Conservation (phyloP, 306 rosid species). For the Cicer pinnatifidum region DNA sequence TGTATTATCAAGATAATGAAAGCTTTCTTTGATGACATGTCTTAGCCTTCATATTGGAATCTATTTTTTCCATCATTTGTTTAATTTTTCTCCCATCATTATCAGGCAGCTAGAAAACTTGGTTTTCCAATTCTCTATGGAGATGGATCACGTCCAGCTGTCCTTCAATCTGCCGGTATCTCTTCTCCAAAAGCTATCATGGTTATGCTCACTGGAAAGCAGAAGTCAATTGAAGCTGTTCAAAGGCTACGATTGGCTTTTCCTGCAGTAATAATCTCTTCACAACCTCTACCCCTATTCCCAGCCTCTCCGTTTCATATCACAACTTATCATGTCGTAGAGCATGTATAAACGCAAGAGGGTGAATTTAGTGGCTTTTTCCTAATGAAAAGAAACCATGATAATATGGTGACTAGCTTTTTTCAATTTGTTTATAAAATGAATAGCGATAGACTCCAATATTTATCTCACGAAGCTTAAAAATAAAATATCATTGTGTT, state of each 20-base stretch:
- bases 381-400: slow-evolving; percentile 31
- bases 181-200: slow-evolving; percentile 91
- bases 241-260: slow-evolving; percentile 79
- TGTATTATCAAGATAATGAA: slow-evolving; percentile 37
- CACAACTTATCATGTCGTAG: slow-evolving; percentile 16
- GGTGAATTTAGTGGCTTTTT: slow-evolving; percentile 30
- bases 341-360: slow-evolving; percentile 17
- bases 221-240: slow-evolving; percentile 73
- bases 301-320: slow-evolving; percentile 17
- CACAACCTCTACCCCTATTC: slow-evolving; percentile 14
- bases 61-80: slow-evolving; percentile 38
- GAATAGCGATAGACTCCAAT: slow-evolving; percentile 15
- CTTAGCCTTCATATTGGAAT: slow-evolving; percentile 35
- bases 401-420: slow-evolving; percentile 27
- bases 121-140: slow-evolving; percentile 92
- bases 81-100: slow-evolving; percentile 36
- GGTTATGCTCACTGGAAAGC: slow-evolving; percentile 82
- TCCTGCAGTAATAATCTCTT: slow-evolving; percentile 70
- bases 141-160: slow-evolving; percentile 90
- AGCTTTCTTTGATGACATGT: slow-evolving; percentile 32
- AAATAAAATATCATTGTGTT: slow-evolving; percentile 21
- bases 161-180: slow-evolving; percentile 93
- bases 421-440: slow-evolving; percentile 22
- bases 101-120: slow-evolving; percentile 73
- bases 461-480: slow-evolving; percentile 24